phyloP scores from a whole-genome alignment of 1,284 basidiomycete genomes.

The Pseudozyma sp. region DNA sequence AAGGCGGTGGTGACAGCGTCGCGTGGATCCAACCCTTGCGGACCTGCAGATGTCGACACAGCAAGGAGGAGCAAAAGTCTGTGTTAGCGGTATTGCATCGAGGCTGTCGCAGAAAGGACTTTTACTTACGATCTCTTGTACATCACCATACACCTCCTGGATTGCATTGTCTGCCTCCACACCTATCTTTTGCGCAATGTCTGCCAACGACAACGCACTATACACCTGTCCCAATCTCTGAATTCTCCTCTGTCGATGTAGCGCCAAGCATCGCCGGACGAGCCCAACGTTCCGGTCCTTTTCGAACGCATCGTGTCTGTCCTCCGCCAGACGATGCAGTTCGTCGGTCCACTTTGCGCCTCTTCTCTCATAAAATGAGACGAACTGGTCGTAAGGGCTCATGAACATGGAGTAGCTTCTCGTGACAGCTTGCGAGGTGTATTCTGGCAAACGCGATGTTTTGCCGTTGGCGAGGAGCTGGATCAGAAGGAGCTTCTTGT shows the following conservation, averaged over 20 bases:
- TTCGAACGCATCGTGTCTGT: slow-evolving; percentile 28
- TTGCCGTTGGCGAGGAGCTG: slow-evolving; percentile 80
- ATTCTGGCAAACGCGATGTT: slow-evolving; percentile 30
- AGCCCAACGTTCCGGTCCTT: slow-evolving; percentile 80
- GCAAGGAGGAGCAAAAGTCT: background rate
- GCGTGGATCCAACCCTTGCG: slow-evolving; percentile 40
- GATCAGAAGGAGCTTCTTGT: slow-evolving; percentile 82
- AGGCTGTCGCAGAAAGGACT: no score
- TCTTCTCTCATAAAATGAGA: slow-evolving; percentile 27
- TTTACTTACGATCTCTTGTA: slow-evolving; percentile 78
- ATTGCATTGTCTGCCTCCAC: slow-evolving; percentile 70
- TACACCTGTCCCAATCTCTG: slow-evolving; percentile 82
- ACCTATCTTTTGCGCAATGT: slow-evolving; percentile 77
- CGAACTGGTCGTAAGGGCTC: slow-evolving; percentile 29
- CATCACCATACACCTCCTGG: slow-evolving; percentile 74
- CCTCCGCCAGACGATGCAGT: slow-evolving; percentile 23
- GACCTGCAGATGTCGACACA: slow-evolving; percentile 2
- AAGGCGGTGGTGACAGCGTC: slow-evolving; percentile 15
- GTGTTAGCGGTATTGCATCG: no score
- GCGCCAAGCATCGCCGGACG: slow-evolving; percentile 75
- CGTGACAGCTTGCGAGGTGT: slow-evolving; percentile 21
- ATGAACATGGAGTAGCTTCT: slow-evolving; percentile 28
- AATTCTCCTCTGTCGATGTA: slow-evolving; percentile 79
- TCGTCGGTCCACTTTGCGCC: slow-evolving; percentile 1
- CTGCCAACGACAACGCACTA: slow-evolving; percentile 77